Percentiles rank a stretch among this genome's conserved stretches.
phyloP scores from a whole-genome alignment of 192 early-diverging fungal species.

The Endogone sp. region DNA sequence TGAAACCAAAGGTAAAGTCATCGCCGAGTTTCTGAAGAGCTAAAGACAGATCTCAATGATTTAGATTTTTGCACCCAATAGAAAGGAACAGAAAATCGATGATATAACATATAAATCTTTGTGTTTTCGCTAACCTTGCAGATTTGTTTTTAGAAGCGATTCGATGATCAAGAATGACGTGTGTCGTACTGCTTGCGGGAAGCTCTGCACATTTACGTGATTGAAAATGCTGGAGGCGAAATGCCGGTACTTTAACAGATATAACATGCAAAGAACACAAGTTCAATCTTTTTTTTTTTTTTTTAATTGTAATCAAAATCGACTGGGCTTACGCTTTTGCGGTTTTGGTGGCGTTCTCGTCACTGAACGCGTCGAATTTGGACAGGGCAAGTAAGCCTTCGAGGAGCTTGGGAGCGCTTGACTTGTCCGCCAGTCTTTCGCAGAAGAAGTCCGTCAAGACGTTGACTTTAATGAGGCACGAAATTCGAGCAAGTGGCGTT shows the following conservation, averaged over 20 bases:
- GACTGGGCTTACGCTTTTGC: conserved; percentile 40
- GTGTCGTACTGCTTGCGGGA: conserved; percentile 80
- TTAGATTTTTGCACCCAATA: conserved; percentile 11
- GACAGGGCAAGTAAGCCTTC: conserved; percentile 60
- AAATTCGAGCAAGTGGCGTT: too few relatives aligned
- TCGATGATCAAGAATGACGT: conserved; percentile 73
- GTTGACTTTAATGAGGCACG: conserved; percentile 33
- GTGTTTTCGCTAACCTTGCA: conserved; percentile 37
- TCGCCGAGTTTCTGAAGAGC: conserved; percentile 62
- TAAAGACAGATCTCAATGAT: conserved; percentile 22
- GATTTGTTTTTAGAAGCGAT: conserved; percentile 53
- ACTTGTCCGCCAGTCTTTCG: conserved; percentile 67
- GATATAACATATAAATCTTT: neutral
- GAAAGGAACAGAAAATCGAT: neutral
- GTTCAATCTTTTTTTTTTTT: conserved; percentile 6
- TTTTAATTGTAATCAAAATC: conserved; percentile 19
- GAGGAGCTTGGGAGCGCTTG: conserved; percentile 62
- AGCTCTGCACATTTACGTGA: conserved; percentile 87
- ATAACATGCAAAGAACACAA: too few relatives aligned
- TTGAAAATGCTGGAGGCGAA: conserved; percentile 63
- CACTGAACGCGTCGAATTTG: conserved; percentile 55
- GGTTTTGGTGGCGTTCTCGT: conserved; percentile 45
- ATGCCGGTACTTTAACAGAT: too few relatives aligned
- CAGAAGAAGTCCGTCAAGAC: conserved; percentile 72
- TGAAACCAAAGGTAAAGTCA: conserved; percentile 80